These are phyloP conservation scores for Calendula officinalis DNA, from an alignment of 129 eudicot species.

Conservation along the genomic window DNA sequence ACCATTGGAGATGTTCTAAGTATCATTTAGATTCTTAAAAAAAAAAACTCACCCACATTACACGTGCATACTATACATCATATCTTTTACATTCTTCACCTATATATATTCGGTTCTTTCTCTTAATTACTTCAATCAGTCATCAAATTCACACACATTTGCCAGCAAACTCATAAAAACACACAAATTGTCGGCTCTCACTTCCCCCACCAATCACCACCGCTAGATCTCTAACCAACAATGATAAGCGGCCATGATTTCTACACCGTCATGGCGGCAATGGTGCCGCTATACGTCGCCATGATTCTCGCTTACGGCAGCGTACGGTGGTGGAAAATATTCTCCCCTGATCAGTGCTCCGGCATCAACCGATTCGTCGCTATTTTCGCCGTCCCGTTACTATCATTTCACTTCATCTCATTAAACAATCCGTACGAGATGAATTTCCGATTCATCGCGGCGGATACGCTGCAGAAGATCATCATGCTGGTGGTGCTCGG, in stretches of 20 bases:
- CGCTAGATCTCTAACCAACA: too few relatives aligned
- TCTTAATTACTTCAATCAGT: slow-evolving; percentile 26
- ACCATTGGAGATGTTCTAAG: too few relatives aligned
- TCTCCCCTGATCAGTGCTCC: slow-evolving; percentile 1
- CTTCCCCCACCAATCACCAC: too few relatives aligned
- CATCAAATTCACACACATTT: not conserved
- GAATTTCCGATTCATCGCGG: slow-evolving; percentile 4
- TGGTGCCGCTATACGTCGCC: slow-evolving; percentile 3
- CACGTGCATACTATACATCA: slow-evolving; percentile 29
- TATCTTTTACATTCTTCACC: slow-evolving; percentile 21
- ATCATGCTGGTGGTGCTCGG: slow-evolving; percentile 1
- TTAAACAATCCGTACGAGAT: slow-evolving; percentile 10
- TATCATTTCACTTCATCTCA: slow-evolving; percentile 9
- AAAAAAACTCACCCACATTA: slow-evolving; percentile 9
- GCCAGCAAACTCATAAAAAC: too few relatives aligned
- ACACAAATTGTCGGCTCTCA: too few relatives aligned
- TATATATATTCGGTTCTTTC: slow-evolving; percentile 18
- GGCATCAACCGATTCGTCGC: slow-evolving; percentile 8
- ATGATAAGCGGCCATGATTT: slow-evolving; percentile 3
- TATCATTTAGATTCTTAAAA: too few relatives aligned
- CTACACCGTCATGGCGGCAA: not conserved
- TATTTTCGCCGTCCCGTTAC: not conserved
- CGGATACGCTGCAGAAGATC: slow-evolving; percentile 1
- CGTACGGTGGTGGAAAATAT: not conserved
- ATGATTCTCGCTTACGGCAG: slow-evolving; percentile 7